Evolutionary conservation across 1,284 basidiomycete genomes (phyloP).

Genomic region (Tremellales sp.): DNA sequence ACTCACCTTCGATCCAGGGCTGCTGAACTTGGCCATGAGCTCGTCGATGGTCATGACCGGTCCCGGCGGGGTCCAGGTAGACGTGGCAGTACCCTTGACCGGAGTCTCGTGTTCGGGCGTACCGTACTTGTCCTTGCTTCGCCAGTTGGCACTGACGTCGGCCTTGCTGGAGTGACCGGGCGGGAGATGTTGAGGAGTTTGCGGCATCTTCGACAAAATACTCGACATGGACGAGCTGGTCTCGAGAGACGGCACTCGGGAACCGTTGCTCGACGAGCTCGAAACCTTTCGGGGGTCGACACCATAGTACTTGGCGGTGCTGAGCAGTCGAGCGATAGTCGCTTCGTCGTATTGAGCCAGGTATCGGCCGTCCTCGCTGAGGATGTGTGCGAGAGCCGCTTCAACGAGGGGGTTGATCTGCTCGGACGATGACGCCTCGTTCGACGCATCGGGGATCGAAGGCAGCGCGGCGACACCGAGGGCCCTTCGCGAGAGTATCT

Average conservation of each 20-base stretch:
- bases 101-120: background rate
- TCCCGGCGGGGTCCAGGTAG: background rate
- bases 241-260: background rate
- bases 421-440: too few species aligned
- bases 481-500: background rate
- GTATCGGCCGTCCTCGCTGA: background rate
- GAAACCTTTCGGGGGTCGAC: background rate
- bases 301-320: background rate
- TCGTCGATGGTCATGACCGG: constrained; percentile 36
- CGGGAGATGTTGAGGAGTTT: background rate
- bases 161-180: constrained; percentile 27
- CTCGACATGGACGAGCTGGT: background rate
- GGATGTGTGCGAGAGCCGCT: background rate
- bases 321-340: background rate
- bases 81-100: background rate
- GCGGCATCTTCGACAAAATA: background rate
- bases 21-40: constrained; percentile 35
- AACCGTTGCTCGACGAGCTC: constrained; percentile 1
- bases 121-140: constrained; percentile 7
- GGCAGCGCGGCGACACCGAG: background rate
- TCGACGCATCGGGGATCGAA: background rate
- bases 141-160: constrained; percentile 39
- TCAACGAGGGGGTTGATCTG: constrained; percentile 1
- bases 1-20: constrained; percentile 5
- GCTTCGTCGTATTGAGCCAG: background rate